Base-by-base conservation (phyloP, 768 basidiomycete genomes). In the Phlegmacium glaucopus region DNA sequence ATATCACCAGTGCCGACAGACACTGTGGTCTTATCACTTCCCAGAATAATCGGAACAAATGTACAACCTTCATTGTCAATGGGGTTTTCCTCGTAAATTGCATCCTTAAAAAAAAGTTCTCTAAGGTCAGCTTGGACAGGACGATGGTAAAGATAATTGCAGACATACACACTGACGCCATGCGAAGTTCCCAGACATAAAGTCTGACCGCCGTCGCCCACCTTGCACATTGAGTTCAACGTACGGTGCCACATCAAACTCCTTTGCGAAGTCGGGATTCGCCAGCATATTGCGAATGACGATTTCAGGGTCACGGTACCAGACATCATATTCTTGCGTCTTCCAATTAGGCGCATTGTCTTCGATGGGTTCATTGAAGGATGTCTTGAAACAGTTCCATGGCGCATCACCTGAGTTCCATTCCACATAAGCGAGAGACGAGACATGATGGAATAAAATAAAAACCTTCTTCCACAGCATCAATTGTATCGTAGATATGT, bases 101-200 rank as follows among this genome's bases (percentile, higher is more conserved):
- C 18, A 41, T 49, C 56, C 61, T 52, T 42, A 12, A 6, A 42
- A 10, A 40, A 10, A 25, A 27, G 17, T 29, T 28, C 30, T 28
- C 39, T 30, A 32, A 29, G 26, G n/a, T 46, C 11, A 26, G 5
- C 29, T 15, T 10, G 40, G 15, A 30, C 11, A 15, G 15, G 38
- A 13, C 22, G 32, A 5, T 11, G 34, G 13, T 32, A 36, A 18
- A 34, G 46, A 41, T n/a, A n/a, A n/a, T n/a, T n/a, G n/a, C n/a
- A 18, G 25, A 50, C 49, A 2, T 40, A 61, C 56, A 1, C 42
- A 30, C 45, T 72, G 66, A 7, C 52, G 48, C 65, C 65, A 76
- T 0, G 63, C 63, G 50, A 58, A 73, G 41, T 68, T 59, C 0
- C 64, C 72, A 0, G 70, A 72, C 69, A 76, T 72, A n/a, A 74